These are phyloP conservation scores for Persicaria maculosa DNA, from an alignment of 148 eudicot genomes.

Conservation along the genomic window DNA sequence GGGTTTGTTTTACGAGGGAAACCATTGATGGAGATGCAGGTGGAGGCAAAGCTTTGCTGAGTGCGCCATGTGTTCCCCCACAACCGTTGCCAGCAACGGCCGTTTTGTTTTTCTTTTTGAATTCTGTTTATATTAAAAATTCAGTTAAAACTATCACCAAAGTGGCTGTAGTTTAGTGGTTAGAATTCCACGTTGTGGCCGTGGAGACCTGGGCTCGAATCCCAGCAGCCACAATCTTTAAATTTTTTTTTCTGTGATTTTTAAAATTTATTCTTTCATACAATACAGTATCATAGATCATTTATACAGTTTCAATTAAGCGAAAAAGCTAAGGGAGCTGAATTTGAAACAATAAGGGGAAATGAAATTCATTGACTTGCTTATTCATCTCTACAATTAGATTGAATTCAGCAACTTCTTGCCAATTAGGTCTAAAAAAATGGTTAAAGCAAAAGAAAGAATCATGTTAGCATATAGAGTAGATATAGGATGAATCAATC, in stretches of 20 bases:
- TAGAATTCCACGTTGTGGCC: conserved; percentile 21
- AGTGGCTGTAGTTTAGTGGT: conserved; percentile 7
- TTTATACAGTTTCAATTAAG: too few relatives aligned
- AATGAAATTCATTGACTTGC: background rate
- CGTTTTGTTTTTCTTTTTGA: background rate
- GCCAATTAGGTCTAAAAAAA: background rate
- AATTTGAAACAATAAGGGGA: background rate
- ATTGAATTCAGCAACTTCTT: background rate
- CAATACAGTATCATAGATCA: too few relatives aligned
- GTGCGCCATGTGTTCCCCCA: background rate
- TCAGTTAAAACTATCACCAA: background rate
- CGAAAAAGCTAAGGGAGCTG: background rate
- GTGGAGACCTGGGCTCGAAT: conserved; percentile 30
- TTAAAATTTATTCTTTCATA: too few relatives aligned
- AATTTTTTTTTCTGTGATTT: background rate
- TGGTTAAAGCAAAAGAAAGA: background rate
- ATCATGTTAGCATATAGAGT: background rate
- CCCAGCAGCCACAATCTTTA: conserved; percentile 20
- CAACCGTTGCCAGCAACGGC: too few relatives aligned
- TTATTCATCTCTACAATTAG: background rate
- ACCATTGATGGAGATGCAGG: background rate
- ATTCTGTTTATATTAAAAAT: background rate
- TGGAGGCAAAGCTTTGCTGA: background rate
- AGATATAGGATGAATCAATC: background rate
- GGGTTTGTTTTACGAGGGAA: conserved; percentile 7